Conservation (phyloP, 371 early-diverging fungal species). For the Mortierella sp. region DNA sequence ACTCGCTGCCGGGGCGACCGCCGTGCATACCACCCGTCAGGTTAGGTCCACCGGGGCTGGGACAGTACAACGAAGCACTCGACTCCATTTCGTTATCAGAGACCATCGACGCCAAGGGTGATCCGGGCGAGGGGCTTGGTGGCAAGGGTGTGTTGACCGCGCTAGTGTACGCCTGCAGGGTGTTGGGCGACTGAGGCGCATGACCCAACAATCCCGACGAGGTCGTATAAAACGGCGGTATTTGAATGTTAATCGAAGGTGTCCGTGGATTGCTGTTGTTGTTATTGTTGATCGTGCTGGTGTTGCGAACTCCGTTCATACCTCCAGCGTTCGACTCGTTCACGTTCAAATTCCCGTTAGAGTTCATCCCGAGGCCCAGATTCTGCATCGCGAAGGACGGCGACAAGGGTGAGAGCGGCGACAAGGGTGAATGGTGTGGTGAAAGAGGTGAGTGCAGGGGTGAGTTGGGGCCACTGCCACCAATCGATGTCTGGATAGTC, state of each 20-base stretch:
- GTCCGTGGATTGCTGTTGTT: constrained; percentile 29
- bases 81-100: constrained; percentile 63
- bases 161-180: constrained; percentile 51
- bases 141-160: constrained; percentile 64
- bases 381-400: constrained; percentile 54
- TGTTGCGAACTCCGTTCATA: constrained; percentile 3
- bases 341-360: constrained; percentile 31
- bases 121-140: constrained; percentile 62
- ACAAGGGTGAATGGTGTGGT: constrained; percentile 50
- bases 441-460: constrained; percentile 47
- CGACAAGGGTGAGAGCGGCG: constrained; percentile 51
- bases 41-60: constrained; percentile 56
- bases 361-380: constrained; percentile 42
- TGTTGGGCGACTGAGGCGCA: constrained; percentile 60
- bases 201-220: constrained; percentile 39
- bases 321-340: constrained; percentile 14
- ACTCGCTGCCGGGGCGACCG: constrained; percentile 34
- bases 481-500: constrained; percentile 53
- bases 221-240: constrained; percentile 38
- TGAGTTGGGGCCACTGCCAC: constrained; percentile 37
- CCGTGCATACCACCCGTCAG: constrained; percentile 15
- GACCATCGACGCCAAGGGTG: constrained; percentile 57
- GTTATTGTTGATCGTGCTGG: constrained; percentile 23
- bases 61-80: constrained; percentile 48
- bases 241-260: constrained; percentile 46